These are phyloP conservation scores for Chytriomyces sp. DNA, from an alignment of 192 early-diverging fungal genomes.

Conservation along the genomic window DNA sequence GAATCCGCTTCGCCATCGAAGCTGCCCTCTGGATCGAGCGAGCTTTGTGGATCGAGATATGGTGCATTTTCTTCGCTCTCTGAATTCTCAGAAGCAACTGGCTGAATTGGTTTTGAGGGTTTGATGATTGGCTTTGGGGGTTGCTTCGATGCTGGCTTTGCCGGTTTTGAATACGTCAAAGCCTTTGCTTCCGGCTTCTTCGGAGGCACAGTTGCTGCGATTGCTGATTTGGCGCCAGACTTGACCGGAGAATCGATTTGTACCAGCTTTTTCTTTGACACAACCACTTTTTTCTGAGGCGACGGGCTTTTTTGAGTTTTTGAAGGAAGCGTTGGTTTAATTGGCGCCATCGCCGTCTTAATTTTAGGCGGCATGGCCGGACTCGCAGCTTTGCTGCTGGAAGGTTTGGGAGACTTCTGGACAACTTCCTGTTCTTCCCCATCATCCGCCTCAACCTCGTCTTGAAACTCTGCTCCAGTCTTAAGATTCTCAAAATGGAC, in stretches of 20 bases:
- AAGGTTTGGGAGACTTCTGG: not conserved
- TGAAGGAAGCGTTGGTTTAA: not conserved
- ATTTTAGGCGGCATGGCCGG: no score
- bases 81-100: not conserved
- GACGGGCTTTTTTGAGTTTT: not conserved
- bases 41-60: no score
- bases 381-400: not conserved
- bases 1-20: no score
- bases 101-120: not conserved
- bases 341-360: not conserved
- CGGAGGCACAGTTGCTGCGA: not conserved
- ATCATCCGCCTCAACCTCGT: not conserved
- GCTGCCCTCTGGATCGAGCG: no score
- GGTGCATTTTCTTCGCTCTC: no score
- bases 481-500: not conserved
- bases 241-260: slow-evolving; percentile 25
- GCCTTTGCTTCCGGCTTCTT: slow-evolving; percentile 18
- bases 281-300: not conserved
- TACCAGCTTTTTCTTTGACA: slow-evolving; percentile 17
- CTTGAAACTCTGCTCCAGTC: not conserved
- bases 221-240: not conserved
- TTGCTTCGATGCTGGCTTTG: no score
- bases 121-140: no score
- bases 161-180: not conserved
- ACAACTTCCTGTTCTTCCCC: not conserved